phyloP scores from a whole-genome alignment of 139 green algal genomes.

The Chlamydomonas sp. region DNA sequence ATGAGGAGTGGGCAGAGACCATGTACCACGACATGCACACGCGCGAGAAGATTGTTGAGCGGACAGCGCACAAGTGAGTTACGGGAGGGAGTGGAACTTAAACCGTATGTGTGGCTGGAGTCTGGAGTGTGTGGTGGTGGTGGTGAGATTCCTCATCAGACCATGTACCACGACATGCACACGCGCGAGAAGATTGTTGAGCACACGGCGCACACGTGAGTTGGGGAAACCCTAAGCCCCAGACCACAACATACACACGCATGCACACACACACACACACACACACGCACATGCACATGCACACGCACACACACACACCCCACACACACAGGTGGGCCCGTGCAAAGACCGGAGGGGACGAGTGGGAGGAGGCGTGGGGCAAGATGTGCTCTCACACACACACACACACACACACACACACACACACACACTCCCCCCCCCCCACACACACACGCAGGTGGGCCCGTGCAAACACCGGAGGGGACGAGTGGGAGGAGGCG shows the following conservation, averaged over 20 bases:
- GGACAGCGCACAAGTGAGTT: conserved; percentile 76
- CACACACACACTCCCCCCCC: too few species aligned
- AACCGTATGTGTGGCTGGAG: not conserved
- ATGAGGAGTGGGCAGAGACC: conserved; percentile 70
- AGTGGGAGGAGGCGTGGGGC: not conserved
- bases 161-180: conserved; percentile 29
- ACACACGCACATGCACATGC: not conserved
- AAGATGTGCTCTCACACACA: not conserved
- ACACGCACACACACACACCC: not conserved
- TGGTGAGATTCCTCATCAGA: not conserved
- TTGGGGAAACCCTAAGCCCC: too few species aligned
- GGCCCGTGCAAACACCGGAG: conserved; percentile 28
- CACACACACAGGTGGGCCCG: not conserved
- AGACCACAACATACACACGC: too few species aligned
- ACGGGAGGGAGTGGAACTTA: not conserved
- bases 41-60: conserved; percentile 57
- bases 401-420: too few species aligned
- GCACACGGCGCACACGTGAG: conserved; percentile 65
- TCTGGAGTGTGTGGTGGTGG: not conserved
- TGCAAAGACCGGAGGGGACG: not conserved
- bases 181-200: conserved; percentile 56
- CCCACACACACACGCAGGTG: conserved; percentile 23
- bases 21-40: conserved; percentile 45
- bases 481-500: conserved; percentile 84
- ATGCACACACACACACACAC: not conserved